Base-by-base conservation (phyloP, 768 basidiomycete genomes). In the Termitomyces sp. region DNA sequence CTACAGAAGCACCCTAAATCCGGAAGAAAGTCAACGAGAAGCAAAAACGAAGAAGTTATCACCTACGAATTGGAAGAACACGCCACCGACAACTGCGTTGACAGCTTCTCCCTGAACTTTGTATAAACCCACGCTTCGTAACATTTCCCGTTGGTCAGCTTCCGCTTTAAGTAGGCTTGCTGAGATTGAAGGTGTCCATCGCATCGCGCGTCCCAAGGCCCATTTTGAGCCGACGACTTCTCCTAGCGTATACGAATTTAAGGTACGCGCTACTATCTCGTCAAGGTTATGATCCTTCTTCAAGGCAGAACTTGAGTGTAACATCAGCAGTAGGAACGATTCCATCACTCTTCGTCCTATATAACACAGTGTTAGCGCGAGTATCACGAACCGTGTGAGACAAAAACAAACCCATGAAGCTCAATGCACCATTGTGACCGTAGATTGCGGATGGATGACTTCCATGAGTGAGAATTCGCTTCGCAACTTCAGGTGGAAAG, bases 261-360 rank as follows among this genome's bases (percentile, higher is more conserved):
- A 69, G 11, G 86, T 79, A 37, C 81, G 83, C 47, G 81, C 76
- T 17, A 77, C 68, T 47, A 92, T 78, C 17, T 72, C 77, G n/a
- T 88, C 84, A 48, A 86, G 77, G 73, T 89, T 84, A 67, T 85
- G 80, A 29, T 74, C 70, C 11, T 78, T 73, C 60, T 74, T 75
- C 31, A 83, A 74, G 15, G 75, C 74, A 10, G 81, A 74, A 54
- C 76, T 80, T 50, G 86, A 84, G 54, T 85, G 81, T 12, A 94
- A 74, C 74, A 92, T 87, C 40, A 94, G 79, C 38, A 87, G 77
- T 53, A 90, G 83, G 70, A 92, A 94, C 6, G 89, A 80, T 66
- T 91, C 84, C 38, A 94, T 76, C 29, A 90, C 87, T 60, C 92
- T 84, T 56, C 92, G 87, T 45, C 92, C 91, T 92, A 66, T 36